Evolutionary conservation across 345 rosid species (phyloP).

Genomic region (Euclidium syriacum): DNA sequence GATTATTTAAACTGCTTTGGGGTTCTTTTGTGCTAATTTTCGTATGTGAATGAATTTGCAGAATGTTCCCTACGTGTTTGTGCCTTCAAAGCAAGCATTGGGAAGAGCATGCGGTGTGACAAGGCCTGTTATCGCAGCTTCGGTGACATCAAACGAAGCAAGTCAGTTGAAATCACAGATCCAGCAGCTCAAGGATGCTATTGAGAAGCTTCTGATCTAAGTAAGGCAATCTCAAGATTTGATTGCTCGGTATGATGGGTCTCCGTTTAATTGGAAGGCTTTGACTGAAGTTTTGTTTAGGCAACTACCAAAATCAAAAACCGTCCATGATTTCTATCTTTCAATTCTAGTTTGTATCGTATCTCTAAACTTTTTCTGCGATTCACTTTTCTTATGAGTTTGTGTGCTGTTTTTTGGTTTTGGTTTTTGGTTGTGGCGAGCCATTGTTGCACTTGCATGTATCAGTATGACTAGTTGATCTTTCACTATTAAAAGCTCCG

Average conservation of each 20-base stretch:
- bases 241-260: constrained; percentile 86
- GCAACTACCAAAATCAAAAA: constrained; percentile 16
- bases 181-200: constrained; percentile 90
- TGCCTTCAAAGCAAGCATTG: constrained; percentile 92
- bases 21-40: not conserved
- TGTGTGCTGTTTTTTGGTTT: not conserved
- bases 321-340: constrained; percentile 5
- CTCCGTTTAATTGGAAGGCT: constrained; percentile 53
- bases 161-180: constrained; percentile 87
- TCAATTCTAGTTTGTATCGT: not conserved
- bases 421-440: not conserved
- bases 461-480: no score
- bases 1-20: not conserved
- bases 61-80: constrained; percentile 99
- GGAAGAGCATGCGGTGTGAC: constrained; percentile 98
- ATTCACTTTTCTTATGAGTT: not conserved
- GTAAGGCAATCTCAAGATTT: constrained; percentile 18
- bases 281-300: constrained; percentile 50
- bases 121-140: constrained; percentile 87
- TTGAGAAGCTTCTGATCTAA: constrained; percentile 88
- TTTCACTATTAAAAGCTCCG: no score
- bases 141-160: constrained; percentile 79
- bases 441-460: not conserved
- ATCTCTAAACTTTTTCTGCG: not conserved
- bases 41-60: constrained; percentile 28